Percentiles rank a stretch among this genome's conserved stretches.
These are phyloP conservation scores for Chloromonas sp. DNA, from an alignment of 163 green algal genomes.

Conservation along the genomic window DNA sequence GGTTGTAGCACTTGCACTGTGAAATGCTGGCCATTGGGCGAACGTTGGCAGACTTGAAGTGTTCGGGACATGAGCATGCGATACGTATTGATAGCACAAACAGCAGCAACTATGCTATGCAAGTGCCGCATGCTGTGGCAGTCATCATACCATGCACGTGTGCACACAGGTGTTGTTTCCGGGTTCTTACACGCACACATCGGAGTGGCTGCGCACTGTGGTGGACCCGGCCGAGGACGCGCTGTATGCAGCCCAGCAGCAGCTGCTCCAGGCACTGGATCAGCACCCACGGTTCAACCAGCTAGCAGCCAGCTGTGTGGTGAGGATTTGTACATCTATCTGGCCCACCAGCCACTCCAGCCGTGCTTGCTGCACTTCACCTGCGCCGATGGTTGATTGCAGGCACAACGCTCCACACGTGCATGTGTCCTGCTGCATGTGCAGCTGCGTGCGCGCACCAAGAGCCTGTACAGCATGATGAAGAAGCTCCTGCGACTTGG, in stretches of 20 bases:
- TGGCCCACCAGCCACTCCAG: background rate
- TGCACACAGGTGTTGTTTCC: conserved; percentile 38
- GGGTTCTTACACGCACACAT: conserved; percentile 52
- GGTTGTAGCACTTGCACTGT: too few species aligned
- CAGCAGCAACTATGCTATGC: too few species aligned
- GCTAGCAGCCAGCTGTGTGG: conserved; percentile 46
- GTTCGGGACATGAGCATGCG: too few species aligned
- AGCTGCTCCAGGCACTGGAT: conserved; percentile 46
- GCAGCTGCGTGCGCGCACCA: conserved; percentile 57
- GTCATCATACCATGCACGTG: too few species aligned
- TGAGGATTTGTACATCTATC: conserved; percentile 15
- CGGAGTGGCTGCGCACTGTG: conserved; percentile 48
- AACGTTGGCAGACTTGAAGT: too few species aligned
- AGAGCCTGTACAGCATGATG: conserved; percentile 76
- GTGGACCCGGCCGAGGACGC: conserved; percentile 36
- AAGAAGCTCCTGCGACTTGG: conserved; percentile 80
- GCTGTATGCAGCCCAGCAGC: conserved; percentile 37
- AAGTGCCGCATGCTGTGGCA: too few species aligned
- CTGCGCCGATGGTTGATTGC: background rate
- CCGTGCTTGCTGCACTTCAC: background rate
- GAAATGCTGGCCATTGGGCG: too few species aligned
- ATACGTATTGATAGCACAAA: too few species aligned
- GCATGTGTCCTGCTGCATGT: background rate
- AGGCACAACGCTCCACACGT: background rate
- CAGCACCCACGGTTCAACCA: conserved; percentile 33